Base-by-base conservation (phyloP, 257 asterid species). In the Salvia miltiorrhiza region DNA sequence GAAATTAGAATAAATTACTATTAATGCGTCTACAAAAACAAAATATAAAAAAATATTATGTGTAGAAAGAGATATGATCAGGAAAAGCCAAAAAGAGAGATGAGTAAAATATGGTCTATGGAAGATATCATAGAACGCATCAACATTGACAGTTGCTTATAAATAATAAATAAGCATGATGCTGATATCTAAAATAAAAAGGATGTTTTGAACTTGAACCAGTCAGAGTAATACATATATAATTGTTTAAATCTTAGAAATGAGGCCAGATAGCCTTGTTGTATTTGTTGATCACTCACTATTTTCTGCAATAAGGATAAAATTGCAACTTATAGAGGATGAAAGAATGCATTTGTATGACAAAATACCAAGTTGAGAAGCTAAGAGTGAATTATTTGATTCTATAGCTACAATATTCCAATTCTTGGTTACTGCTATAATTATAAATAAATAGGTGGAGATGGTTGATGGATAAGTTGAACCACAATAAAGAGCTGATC, bases 131-230 rank as follows among this genome's bases (percentile, higher is more conserved):
- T 32, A 47, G 56, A 72, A 61, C 30, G 45, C 20, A 74, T 58
- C 53, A 74, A 52, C 39, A 30, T 2, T 35, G 67, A 64, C 41
- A 57, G 71, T 65, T 50, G 70, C 70, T 69, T 39, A 49, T 56
- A 49, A 40, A 30, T 57, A 48, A 54, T 55, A 32, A 1, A 66
- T 26, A 23, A 9, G 14, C 14, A 21, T 63, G 35, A 56, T 3
- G 35, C 17, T 24, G n/a, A 14, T 23, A 5, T 53, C 63, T 75
- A 7, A 21, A 48, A 67, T 60, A 33, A 50, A 50, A 35, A 7
- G 50, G 72, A 63, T n/a, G 67, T 67, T 79, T 62, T 65, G 54
- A 48, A 49, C 57, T 30, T 40, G 30, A 77, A 78, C 66, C 54
- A 66, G 77, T 70, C 83, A 70, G 49, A 43, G 50, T 65, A 37